These are phyloP conservation scores for Candida vartiovaarae DNA, from an alignment of 805 yeast species.

Conservation along the genomic window DNA sequence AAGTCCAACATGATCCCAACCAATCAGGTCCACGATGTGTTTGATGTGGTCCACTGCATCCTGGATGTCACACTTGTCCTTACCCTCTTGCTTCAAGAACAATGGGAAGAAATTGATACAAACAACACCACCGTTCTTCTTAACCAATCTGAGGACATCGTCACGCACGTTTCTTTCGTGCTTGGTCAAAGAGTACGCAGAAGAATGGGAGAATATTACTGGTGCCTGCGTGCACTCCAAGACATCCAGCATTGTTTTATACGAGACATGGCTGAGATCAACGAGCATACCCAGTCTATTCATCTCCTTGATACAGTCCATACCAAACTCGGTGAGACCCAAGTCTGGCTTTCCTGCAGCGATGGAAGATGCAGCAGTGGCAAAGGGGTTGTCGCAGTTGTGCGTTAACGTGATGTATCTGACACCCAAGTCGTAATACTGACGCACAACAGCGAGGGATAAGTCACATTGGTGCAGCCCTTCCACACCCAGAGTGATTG, in stretches of 20 bases:
- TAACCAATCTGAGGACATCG: constrained; percentile 34
- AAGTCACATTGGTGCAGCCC: constrained; percentile 47
- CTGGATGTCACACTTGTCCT: constrained; percentile 31
- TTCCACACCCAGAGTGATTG: constrained; percentile 46
- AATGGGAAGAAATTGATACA: constrained; percentile 39
- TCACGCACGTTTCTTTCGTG: constrained; percentile 44
- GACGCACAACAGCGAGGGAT: constrained; percentile 42
- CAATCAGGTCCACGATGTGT: constrained; percentile 36
- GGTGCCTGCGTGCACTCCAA: constrained; percentile 36
- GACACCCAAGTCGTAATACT: constrained; percentile 44
- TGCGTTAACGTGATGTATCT: constrained; percentile 47
- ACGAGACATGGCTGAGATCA: constrained; percentile 42
- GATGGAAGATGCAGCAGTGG: constrained; percentile 45
- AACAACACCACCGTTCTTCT: constrained; percentile 40
- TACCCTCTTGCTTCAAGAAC: constrained; percentile 25
- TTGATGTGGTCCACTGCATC: constrained; percentile 41
- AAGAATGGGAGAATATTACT: constrained; percentile 43
- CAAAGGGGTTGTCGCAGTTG: constrained; percentile 52
- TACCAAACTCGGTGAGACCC: constrained; percentile 38
- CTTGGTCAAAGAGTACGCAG: constrained; percentile 33
- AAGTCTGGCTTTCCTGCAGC: constrained; percentile 38
- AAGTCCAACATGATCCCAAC: constrained; percentile 45
- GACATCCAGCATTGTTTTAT: constrained; percentile 41
- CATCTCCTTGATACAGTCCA: constrained; percentile 38
- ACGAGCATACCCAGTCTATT: constrained; percentile 48